These are phyloP conservation scores for Perkinsela sp. DNA, from an alignment of 208 protist genomes.

Conservation along the genomic window DNA sequence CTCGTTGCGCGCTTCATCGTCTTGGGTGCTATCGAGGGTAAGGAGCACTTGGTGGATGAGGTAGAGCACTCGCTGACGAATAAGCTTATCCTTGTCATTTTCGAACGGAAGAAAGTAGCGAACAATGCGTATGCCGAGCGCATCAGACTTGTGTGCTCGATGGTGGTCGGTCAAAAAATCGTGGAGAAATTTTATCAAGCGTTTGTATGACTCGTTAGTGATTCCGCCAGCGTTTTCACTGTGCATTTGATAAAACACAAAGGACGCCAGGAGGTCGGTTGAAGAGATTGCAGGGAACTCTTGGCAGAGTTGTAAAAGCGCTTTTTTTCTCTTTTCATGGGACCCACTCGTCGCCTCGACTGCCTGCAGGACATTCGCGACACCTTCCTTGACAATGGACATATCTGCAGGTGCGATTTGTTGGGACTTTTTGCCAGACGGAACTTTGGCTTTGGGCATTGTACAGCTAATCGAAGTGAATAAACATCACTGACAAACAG, in stretches of 20 bases:
- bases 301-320: neutral
- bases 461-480: no score
- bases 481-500: no score
- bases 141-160: neutral
- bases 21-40: neutral
- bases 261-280: neutral
- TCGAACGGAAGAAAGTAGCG: neutral
- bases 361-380: neutral
- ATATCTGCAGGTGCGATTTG: no score
- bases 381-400: neutral
- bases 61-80: neutral
- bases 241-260: neutral
- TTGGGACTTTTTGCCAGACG: no score
- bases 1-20: neutral
- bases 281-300: neutral
- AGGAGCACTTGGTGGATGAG: neutral
- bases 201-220: neutral
- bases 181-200: neutral
- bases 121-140: neutral
- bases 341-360: neutral
- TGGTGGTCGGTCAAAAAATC: neutral
- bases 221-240: neutral
- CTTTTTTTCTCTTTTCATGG: neutral
- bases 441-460: no score
- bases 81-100: neutral